A percentile compares a stretch with the other conserved stretches of the same genome.
phyloP scores from a whole-genome alignment of 345 rosid species.

The Eucalyptus regnans region DNA sequence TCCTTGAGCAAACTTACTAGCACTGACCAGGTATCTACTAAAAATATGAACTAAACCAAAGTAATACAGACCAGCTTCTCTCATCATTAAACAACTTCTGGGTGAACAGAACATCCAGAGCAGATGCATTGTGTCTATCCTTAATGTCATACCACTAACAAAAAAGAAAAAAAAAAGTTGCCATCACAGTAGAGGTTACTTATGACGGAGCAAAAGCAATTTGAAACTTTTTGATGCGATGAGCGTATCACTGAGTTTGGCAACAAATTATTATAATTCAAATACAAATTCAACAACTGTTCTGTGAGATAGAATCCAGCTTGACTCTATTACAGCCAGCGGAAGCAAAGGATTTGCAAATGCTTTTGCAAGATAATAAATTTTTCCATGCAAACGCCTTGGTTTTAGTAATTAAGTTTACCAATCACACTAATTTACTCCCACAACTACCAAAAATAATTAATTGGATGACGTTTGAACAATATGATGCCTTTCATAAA shows the following conservation, averaged over 20 bases:
- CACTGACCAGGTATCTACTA: neutral
- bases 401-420: neutral
- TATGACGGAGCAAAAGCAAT: neutral
- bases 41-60: neutral
- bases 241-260: neutral
- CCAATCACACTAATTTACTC: neutral
- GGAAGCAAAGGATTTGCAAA: neutral
- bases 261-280: neutral
- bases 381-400: neutral
- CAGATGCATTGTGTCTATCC: neutral
- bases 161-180: neutral
- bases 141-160: neutral
- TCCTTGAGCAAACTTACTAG: neutral
- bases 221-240: neutral
- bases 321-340: neutral
- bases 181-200: neutral
- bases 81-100: neutral
- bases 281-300: neutral
- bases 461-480: neutral
- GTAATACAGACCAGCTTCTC: neutral
- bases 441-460: neutral
- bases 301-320: neutral
- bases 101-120: neutral
- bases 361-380: neutral
- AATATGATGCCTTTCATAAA: neutral